These are phyloP conservation scores for Leishmania tarentolae DNA, from an alignment of 208 protist genomes.

Conservation along the genomic window DNA sequence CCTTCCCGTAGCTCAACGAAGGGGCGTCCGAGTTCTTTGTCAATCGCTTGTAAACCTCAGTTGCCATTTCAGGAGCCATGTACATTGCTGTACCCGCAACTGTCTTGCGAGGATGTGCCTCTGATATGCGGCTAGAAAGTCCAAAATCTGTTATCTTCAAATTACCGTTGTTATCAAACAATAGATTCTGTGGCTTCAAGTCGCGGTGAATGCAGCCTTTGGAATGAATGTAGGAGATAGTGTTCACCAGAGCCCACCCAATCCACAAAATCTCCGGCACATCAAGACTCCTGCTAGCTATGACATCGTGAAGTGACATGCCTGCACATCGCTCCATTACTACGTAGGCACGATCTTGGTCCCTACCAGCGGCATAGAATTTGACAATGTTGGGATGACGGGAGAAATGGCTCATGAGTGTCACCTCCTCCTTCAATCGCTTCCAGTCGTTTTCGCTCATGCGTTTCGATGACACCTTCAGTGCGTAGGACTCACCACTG, in stretches of 20 bases:
- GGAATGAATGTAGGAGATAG: slow-evolving; percentile 84
- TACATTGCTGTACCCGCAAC: slow-evolving; percentile 91
- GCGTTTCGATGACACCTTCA: slow-evolving; percentile 86
- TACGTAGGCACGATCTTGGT: slow-evolving; percentile 80
- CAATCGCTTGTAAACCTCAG: slow-evolving; percentile 84
- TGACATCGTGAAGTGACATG: slow-evolving; percentile 79
- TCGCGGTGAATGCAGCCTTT: slow-evolving; percentile 91
- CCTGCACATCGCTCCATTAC: slow-evolving; percentile 87
- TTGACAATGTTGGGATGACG: slow-evolving; percentile 87
- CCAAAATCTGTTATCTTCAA: slow-evolving; percentile 95
- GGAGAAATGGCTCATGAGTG: slow-evolving; percentile 87
- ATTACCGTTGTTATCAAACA: slow-evolving; percentile 90
- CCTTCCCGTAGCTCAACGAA: slow-evolving; percentile 80
- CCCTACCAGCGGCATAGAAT: slow-evolving; percentile 73
- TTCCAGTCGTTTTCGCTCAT: slow-evolving; percentile 85
- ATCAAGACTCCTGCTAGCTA: slow-evolving; percentile 57
- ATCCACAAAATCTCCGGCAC: slow-evolving; percentile 87
- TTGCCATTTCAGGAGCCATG: slow-evolving; percentile 91
- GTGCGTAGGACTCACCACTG: slow-evolving; percentile 75
- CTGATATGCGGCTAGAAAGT: slow-evolving; percentile 78
- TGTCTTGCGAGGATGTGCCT: slow-evolving; percentile 81
- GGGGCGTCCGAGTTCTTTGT: slow-evolving; percentile 49
- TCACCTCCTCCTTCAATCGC: slow-evolving; percentile 83
- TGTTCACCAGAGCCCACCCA: slow-evolving; percentile 80
- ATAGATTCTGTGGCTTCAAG: slow-evolving; percentile 90